Percentiles rank a stretch among this genome's conserved stretches.
Conservation (phyloP, 1,284 basidiomycete species). For the Ceratobasidium papillatum region DNA sequence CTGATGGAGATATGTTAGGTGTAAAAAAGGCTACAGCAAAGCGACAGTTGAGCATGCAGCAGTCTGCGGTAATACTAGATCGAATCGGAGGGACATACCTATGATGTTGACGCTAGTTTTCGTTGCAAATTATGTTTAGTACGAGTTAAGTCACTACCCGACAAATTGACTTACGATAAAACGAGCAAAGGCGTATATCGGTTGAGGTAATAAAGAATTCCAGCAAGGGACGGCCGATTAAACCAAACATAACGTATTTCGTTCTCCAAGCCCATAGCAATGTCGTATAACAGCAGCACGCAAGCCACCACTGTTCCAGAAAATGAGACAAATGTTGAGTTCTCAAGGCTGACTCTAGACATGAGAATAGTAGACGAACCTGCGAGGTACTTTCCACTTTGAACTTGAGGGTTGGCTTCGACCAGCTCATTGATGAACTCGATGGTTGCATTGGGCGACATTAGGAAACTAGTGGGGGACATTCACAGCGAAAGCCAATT, state of each 20-base stretch:
- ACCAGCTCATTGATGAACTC: background rate
- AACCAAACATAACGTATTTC: constrained; percentile 17
- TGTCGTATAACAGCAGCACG: constrained; percentile 20
- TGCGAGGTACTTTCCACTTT: background rate
- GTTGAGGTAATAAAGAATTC: constrained; percentile 17
- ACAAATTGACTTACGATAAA: background rate
- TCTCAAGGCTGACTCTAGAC: background rate
- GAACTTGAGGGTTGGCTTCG: background rate
- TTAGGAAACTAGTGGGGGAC: background rate
- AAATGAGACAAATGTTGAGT: background rate
- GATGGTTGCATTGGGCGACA: background rate
- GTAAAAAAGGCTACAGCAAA: constrained; percentile 1
- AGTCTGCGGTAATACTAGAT: background rate
- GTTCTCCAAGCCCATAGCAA: background rate
- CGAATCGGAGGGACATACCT: background rate
- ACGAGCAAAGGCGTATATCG: background rate
- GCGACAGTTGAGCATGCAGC: background rate
- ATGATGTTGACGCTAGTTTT: background rate
- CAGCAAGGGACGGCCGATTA: constrained; percentile 10
- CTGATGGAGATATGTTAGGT: background rate
- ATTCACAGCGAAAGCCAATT: background rate
- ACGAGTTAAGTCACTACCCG: background rate
- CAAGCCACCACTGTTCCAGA: constrained; percentile 2
- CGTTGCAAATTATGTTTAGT: background rate
- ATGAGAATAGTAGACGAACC: background rate